Conservation (phyloP, 2,329 filamentous ascomycete genomes). For the Apiospora saccharicola region DNA sequence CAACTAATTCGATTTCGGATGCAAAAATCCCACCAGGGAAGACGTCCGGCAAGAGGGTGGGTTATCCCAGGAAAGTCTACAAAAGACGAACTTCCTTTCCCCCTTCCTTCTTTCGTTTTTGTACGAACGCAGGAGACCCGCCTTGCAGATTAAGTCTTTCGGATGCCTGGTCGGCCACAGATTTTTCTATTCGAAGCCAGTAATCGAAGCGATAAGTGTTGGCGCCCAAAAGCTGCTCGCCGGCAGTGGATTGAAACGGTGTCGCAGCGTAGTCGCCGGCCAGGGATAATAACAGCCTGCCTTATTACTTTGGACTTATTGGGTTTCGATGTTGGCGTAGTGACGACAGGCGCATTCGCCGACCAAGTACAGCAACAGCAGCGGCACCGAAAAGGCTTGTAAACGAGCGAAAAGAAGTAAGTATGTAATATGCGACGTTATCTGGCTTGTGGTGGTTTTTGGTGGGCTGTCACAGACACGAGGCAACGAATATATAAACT, state of each 20-base stretch:
- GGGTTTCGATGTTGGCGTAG: neutral
- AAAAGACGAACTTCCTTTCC: neutral
- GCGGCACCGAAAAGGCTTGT: neutral
- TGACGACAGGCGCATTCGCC: neutral
- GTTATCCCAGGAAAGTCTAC: neutral
- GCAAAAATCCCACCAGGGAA: neutral
- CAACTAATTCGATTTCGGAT: constrained; percentile 11
- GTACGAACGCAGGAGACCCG: neutral
- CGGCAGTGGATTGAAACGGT: neutral
- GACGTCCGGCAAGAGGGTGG: neutral
- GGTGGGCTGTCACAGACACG: constrained; percentile 15
- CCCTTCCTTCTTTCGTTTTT: neutral
- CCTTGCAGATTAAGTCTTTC: neutral
- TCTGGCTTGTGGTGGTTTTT: neutral
- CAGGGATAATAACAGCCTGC: neutral
- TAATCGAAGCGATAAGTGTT: neutral
- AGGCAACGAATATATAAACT: constrained; percentile 6
- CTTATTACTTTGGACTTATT: neutral
- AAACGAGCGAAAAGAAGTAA: constrained; percentile 16
- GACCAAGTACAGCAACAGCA: neutral
- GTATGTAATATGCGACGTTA: neutral
- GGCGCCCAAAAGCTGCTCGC: constrained; percentile 1
- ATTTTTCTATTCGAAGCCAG: neutral
- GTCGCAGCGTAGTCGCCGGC: neutral
- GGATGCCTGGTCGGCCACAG: neutral